Evolutionary conservation across 2,329 filamentous ascomycete species (phyloP), one percentile per base, ranked within the genome.

Genomic region (Teratosphaeria viscida): DNA sequence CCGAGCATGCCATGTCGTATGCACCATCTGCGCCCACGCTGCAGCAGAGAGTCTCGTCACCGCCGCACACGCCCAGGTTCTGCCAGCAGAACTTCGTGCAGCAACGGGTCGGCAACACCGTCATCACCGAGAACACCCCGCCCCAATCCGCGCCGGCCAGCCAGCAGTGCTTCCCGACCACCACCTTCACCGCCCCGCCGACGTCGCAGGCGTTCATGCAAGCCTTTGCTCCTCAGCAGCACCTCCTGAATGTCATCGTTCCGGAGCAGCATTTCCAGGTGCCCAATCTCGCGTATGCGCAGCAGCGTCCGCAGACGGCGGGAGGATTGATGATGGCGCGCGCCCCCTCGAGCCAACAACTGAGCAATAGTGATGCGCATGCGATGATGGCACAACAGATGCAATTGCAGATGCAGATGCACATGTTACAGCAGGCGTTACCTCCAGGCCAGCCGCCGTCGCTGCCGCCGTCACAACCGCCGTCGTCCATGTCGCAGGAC

Each of bases 111-210:
- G 68, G 67, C 59, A 64, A 64, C 68, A 64, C 67, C 32, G 66
- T 69, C 8, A 69, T 71, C 43, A 75, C 74, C 59, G 76, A 76
- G 55, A 77, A 79, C 60, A 79, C 78, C 3, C 78, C 78, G 43
- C 78, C 78, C 7, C 78, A 80, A 62, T 80, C 78, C 29, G 78
- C 78, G 43, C 78, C 78, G 14, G 76, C 78, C 2, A 75, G 73
- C n/a, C 78, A 80, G 61, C 75, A 78, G 64, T 73, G 68, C 54
- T 80, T 80, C 60, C 71, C 75, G 16, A 68, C 68, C 10, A 67
- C 67, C 32, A 64, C 68, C 7, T 75, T 73, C 58, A 57, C 62
- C 34, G 58, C 61, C 19, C 64, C 65, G 56, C 64, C 65, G 16
- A 39, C 60, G 12, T 37, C 58, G 29, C 57, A 59, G n/a, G 61